These are phyloP conservation scores for Jamesozyma rosinii DNA, from an alignment of 805 yeast species.

Conservation along the genomic window DNA sequence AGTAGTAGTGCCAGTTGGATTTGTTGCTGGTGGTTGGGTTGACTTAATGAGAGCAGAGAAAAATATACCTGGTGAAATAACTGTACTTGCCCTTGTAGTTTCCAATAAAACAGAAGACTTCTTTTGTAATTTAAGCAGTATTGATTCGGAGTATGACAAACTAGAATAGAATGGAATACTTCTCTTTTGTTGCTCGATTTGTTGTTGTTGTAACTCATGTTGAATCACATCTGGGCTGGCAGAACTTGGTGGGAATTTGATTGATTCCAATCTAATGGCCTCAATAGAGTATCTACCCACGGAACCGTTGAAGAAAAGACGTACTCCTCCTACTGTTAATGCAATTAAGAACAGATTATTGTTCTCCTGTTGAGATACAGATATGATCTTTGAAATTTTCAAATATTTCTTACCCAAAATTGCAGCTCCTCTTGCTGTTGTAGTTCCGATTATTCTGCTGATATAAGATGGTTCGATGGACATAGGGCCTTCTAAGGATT, in stretches of 20 bases:
- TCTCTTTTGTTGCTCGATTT: slow-evolving; percentile 32
- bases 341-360: slow-evolving; percentile 66
- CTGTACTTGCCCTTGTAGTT: slow-evolving; percentile 47
- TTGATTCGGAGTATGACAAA: slow-evolving; percentile 25
- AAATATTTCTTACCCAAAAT: slow-evolving; percentile 47
- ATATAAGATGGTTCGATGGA: slow-evolving; percentile 32
- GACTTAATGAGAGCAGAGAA: slow-evolving; percentile 47
- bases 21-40: slow-evolving; percentile 10
- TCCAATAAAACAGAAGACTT: slow-evolving; percentile 46
- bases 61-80: slow-evolving; percentile 81
- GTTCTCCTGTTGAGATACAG: slow-evolving; percentile 49
- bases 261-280: slow-evolving; percentile 38
- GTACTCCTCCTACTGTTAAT: slow-evolving; percentile 72
- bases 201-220: slow-evolving; percentile 32
- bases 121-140: slow-evolving; percentile 42
- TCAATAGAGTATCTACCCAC: slow-evolving; percentile 29
- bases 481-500: slow-evolving; percentile 35
- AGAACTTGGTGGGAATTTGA: slow-evolving; percentile 55
- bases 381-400: slow-evolving; percentile 43
- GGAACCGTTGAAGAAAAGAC: slow-evolving; percentile 49
- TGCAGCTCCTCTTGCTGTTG: slow-evolving; percentile 43
- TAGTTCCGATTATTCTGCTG: slow-evolving; percentile 34
- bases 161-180: slow-evolving; percentile 23
- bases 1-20: slow-evolving; percentile 13
- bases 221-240: slow-evolving; percentile 27